phyloP scores from a whole-genome alignment of 169 alveolate species.

The Cryptosporidium sp. region DNA sequence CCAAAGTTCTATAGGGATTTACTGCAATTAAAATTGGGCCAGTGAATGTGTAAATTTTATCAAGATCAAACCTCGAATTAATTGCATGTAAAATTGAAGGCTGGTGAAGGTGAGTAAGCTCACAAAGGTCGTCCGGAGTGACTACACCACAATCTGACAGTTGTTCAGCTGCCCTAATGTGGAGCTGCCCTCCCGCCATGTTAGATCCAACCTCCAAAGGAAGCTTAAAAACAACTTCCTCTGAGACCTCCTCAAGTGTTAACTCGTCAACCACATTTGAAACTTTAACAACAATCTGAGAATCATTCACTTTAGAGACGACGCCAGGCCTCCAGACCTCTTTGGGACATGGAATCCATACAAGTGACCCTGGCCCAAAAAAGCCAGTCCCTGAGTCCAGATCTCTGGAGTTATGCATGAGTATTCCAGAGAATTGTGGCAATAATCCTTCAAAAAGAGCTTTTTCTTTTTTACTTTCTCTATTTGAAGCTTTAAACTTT shows the following conservation, averaged over 20 bases:
- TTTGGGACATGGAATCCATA: conserved; percentile 72
- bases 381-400: conserved; percentile 14
- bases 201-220: conserved; percentile 17
- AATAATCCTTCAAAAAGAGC: conserved; percentile 9
- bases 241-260: conserved; percentile 57
- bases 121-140: conserved; percentile 88
- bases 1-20: conserved; percentile 93
- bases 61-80: conserved; percentile 89
- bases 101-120: conserved; percentile 90
- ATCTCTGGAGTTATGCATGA: neutral
- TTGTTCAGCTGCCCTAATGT: conserved; percentile 49
- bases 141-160: conserved; percentile 76
- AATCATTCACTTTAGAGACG: conserved; percentile 37
- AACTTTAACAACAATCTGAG: conserved; percentile 20
- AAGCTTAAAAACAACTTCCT: conserved; percentile 30
- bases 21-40: conserved; percentile 97
- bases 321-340: conserved; percentile 75
- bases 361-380: conserved; percentile 52
- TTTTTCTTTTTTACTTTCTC: neutral
- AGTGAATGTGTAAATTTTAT: conserved; percentile 94
- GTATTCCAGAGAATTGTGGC: neutral
- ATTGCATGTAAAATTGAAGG: conserved; percentile 93
- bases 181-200: neutral
- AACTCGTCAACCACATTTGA: conserved; percentile 32
- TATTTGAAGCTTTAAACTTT: neutral